Evolutionary conservation across 345 rosid species (phyloP), one percentile per base, ranked within the genome.

Genomic region (Populus tremula): DNA sequence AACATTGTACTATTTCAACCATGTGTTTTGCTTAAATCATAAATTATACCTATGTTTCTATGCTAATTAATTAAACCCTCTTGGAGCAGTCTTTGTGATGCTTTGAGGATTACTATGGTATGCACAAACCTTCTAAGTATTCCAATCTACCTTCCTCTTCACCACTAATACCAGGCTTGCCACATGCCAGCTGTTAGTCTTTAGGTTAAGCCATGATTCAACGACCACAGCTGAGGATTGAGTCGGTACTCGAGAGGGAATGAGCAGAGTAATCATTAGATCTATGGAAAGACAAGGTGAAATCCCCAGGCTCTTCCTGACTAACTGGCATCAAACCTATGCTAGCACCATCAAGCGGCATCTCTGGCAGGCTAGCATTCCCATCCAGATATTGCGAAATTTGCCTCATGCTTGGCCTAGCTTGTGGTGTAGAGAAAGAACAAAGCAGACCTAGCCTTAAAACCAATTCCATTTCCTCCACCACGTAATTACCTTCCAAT

Each of bases 401-500:
- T 70, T 70, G 73, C 9, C 73, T 70, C 61, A 70, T 70, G 38
- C 20, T 27, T 14, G 73, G 73, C 61, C 61, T 70, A 4, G n/a
- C 61, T 70, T 33, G 14, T 70, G 61, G 59, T 29, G 59, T 47
- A 70, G 39, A 21, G 61, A 27, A 49, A 45, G 61, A 18, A 47
- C 38, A 70, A 17, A 70, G 59, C 73, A 70, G 12, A 6, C 73
- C 73, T 70, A 70, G 21, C 21, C 27, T 47, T 39, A 70, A 47
- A 23, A 70, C 73, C 23, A 70, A 25, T 70, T 45, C 59, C 73
- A 70, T 70, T 25, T 70, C 73, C 36, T 70, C 61, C 59, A 23
- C 35, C 33, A 7, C 12, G 18, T 45, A 70, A 14, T 70, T 70
- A 14, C 73, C 73, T 6, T 70, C 13, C 36, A 70, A 70, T 29